A percentile compares a stretch with the other conserved stretches of the same genome.
Evolutionary conservation across 2,329 filamentous ascomycete species (phyloP).

Genomic region (Coccinonectria pachysandricola): DNA sequence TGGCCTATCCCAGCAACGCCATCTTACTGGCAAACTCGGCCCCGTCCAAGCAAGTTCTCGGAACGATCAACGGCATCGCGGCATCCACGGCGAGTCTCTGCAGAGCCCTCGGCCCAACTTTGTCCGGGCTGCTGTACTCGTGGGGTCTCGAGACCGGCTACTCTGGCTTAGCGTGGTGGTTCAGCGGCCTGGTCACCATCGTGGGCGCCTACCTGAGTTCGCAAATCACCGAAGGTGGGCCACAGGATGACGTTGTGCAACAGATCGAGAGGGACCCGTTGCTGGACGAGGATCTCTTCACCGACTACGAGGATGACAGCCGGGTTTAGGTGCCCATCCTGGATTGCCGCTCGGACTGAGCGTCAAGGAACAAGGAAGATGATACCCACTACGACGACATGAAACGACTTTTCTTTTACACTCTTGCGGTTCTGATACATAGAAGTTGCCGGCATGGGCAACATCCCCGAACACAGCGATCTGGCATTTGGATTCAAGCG

Average conservation of each 20-base stretch:
- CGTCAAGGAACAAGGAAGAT: too few species aligned
- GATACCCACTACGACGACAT: too few species aligned
- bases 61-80: constrained; percentile 85
- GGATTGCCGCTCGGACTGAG: neutral
- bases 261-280: constrained; percentile 30
- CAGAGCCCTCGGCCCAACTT: constrained; percentile 76
- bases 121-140: constrained; percentile 79
- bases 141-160: constrained; percentile 70
- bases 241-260: constrained; percentile 29
- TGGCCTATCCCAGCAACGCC: constrained; percentile 82
- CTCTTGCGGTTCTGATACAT: neutral
- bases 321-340: constrained; percentile 15
- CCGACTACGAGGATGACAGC: constrained; percentile 24
- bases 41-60: constrained; percentile 72
- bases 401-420: too few species aligned
- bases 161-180: constrained; percentile 91
- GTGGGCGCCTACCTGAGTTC: constrained; percentile 66
- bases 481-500: too few species aligned
- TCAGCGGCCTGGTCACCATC: constrained; percentile 65
- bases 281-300: constrained; percentile 20
- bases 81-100: constrained; percentile 85
- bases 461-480: too few species aligned
- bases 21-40: constrained; percentile 86
- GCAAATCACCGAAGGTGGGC: constrained; percentile 58
- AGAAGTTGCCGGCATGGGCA: too few species aligned